Evolutionary conservation across 768 basidiomycete genomes (phyloP), one percentile per base, ranked within the genome.

Genomic region (Rhizopogon vesiculosus): DNA sequence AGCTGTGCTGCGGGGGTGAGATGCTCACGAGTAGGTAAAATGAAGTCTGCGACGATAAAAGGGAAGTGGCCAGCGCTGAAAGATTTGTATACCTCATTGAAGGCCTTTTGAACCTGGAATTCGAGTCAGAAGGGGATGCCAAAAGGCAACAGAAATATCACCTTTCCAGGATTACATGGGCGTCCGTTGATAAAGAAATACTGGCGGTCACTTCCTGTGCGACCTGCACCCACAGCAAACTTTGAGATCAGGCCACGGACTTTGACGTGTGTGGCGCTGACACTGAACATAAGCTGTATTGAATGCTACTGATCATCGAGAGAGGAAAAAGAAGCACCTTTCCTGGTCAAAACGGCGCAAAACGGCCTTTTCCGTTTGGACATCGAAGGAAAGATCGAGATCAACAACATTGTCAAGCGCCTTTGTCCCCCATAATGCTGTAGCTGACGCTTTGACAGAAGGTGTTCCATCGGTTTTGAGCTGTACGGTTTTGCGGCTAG

Each of bases 111-210:
- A 28, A 95, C 75, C 90, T 92, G 59, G 43, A 53, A 51, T 41
- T 28, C 13, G 28, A 53, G 35, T 39, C 31, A 35, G 13, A 6
- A 40, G 42, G 15, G 43, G 10, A n/a, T 57, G 8, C 38, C 28
- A 54, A 9, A 25, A 22, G 25, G 6, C 9, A 43, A 49, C 7
- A 42, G 15, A 5, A 7, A 2, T 51, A 67, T 12, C 43, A 89
- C 93, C 77, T 91, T 94, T 16, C 76, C 71, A 8, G 89, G 76
- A 59, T 81, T 84, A 63, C 91, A 95, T 0, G 97, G 97, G 16
- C 97, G 77, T 0, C 92, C 90, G 61, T 99, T 98, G 61, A 98
- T 76, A 61, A 85, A 99, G 71, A 91, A 90, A 69, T 91, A 98
- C 61, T 98, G 97, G 2, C 95, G 74, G 65, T 98, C 97, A 0